Evolutionary conservation across 23 red algal species (phyloP).

Genomic region (Gracilaria domingensis): DNA sequence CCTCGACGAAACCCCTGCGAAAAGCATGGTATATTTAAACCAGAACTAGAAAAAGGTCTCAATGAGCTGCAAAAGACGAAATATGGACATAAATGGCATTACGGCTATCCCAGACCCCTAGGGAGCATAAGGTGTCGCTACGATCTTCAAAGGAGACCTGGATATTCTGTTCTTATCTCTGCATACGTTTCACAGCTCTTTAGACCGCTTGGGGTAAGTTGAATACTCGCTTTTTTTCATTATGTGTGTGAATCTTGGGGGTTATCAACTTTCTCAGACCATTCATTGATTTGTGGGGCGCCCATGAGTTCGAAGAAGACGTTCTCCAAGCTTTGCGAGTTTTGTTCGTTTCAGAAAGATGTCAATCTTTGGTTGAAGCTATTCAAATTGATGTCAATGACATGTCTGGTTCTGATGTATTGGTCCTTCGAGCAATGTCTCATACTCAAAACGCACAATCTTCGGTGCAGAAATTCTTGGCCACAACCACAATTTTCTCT

Average conservation of each 20-base stretch:
- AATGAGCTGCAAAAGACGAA: too few relatives aligned
- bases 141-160: too few relatives aligned
- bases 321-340: constrained; percentile 57
- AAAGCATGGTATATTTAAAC: too few relatives aligned
- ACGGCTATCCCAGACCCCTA: too few relatives aligned
- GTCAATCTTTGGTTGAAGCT: constrained; percentile 39
- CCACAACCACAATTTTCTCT: constrained; percentile 41
- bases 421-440: constrained; percentile 66
- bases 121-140: too few relatives aligned
- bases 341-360: constrained; percentile 39
- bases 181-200: constrained; percentile 69
- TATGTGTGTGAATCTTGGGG: background rate
- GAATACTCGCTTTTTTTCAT: background rate
- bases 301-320: constrained; percentile 54
- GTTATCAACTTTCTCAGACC: too few relatives aligned
- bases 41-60: too few relatives aligned
- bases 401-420: constrained; percentile 36
- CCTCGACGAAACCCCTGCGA: too few relatives aligned
- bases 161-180: constrained; percentile 83
- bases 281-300: constrained; percentile 62
- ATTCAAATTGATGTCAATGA: constrained; percentile 71
- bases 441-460: constrained; percentile 13
- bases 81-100: too few relatives aligned
- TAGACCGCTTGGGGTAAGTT: constrained; percentile 57
- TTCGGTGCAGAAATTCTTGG: constrained; percentile 37